Conservation (phyloP, 2,329 filamentous ascomycete species). For the Berkeleyomyces basicola region DNA sequence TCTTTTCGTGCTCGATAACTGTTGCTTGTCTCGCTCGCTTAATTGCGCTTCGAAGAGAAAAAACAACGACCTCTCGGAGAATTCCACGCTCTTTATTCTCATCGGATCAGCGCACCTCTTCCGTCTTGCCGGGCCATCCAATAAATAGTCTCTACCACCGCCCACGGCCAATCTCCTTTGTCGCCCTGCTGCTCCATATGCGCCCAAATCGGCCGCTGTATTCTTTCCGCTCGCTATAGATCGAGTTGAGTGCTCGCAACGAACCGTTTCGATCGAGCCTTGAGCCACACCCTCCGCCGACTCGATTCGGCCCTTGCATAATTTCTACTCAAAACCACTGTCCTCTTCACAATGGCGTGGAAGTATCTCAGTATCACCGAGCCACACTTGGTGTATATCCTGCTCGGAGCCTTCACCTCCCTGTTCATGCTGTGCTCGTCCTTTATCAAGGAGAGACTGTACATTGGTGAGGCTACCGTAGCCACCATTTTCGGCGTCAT, state of each 20-base stretch:
- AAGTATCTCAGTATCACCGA: constrained; percentile 72
- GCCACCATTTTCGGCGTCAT: constrained; percentile 78
- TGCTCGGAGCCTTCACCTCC: constrained; percentile 91
- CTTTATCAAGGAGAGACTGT: constrained; percentile 94
- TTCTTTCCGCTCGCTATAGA: not conserved
- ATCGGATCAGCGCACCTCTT: not conserved
- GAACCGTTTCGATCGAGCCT: not conserved
- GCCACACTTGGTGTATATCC: constrained; percentile 96
- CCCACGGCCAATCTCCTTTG: not conserved
- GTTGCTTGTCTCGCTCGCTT: not conserved
- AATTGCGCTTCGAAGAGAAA: not conserved
- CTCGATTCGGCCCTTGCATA: not conserved
- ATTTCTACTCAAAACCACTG: not conserved
- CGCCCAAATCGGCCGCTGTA: not conserved
- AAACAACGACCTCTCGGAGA: not conserved
- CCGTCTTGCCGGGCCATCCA: not conserved
- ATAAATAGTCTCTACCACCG: not conserved
- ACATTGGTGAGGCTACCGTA: constrained; percentile 96
- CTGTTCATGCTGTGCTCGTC: constrained; percentile 98
- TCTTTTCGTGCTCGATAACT: not conserved
- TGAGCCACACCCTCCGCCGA: not conserved
- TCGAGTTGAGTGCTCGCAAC: not conserved
- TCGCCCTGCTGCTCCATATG: not conserved
- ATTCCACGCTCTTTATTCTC: not conserved
- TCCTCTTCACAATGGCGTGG: constrained; percentile 46